Percentiles rank a stretch among this genome's conserved stretches.
These are phyloP conservation scores for Wakefieldia striispora DNA, from an alignment of 768 basidiomycete species.

Conservation along the genomic window DNA sequence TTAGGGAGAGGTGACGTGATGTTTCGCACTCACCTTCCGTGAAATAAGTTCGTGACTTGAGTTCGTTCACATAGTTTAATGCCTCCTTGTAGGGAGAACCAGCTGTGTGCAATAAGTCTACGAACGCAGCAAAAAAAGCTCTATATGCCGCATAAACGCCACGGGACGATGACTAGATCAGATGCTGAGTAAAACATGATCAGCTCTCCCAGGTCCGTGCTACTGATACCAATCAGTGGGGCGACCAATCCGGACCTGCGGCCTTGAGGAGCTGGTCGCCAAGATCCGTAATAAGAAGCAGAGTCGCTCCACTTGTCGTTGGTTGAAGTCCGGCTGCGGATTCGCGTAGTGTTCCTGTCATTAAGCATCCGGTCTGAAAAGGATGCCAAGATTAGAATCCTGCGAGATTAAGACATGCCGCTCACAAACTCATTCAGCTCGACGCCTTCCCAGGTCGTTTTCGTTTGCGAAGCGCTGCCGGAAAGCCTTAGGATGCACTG, in stretches of 20 bases:
- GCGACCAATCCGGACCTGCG: background rate
- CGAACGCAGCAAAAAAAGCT: constrained; percentile 1
- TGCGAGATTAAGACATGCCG: no score
- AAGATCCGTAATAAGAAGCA: background rate
- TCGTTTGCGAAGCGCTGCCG: background rate
- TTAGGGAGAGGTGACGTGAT: background rate
- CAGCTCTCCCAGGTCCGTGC: background rate
- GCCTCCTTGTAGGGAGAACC: background rate
- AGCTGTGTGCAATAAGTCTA: background rate
- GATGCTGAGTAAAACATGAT: background rate
- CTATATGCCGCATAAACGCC: constrained; percentile 27
- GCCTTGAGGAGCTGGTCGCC: background rate
- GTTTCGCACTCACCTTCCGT: background rate
- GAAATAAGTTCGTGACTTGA: background rate
- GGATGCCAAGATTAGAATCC: background rate
- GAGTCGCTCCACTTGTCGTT: background rate
- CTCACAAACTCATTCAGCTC: no score
- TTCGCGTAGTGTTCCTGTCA: constrained; percentile 2
- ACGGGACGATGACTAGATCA: constrained; percentile 1
- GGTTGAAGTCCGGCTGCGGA: background rate
- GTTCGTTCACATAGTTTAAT: background rate
- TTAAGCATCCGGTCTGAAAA: background rate
- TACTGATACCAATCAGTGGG: background rate
- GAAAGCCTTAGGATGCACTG: no score
- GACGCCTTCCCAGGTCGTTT: no score